Conservation (phyloP, 75 land plant species). For the Larix kaempferi region DNA sequence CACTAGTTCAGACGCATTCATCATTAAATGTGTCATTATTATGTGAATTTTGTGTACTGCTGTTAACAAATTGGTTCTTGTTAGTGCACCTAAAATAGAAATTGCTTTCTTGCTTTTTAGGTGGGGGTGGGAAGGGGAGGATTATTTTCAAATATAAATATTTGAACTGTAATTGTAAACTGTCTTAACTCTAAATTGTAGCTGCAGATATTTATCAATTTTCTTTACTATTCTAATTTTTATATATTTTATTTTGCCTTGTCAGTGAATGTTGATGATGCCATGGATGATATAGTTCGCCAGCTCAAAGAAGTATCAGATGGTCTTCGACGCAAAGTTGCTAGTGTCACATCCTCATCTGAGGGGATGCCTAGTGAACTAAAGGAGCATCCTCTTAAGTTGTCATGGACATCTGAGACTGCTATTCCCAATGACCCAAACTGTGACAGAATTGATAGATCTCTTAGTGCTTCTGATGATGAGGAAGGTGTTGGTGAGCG, state of each 20-base stretch:
- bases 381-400: constrained; percentile 16
- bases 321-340: constrained; percentile 55
- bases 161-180: background rate
- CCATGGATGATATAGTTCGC: constrained; percentile 96
- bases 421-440: constrained; percentile 10
- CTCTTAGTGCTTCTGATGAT: constrained; percentile 54
- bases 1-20: no score
- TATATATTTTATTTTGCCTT: background rate
- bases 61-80: no score
- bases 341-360: constrained; percentile 26
- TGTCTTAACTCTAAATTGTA: background rate
- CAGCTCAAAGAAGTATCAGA: constrained; percentile 94
- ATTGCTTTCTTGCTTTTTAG: no score
- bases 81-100: no score
- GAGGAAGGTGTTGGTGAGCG: constrained; percentile 41
- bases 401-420: constrained; percentile 45
- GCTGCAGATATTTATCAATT: background rate
- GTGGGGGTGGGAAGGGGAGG: no score
- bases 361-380: constrained; percentile 17
- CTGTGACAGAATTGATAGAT: constrained; percentile 22
- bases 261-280: constrained; percentile 98
- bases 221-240: background rate
- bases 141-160: background rate
- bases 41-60: no score
- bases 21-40: no score